Conservation (phyloP, 495 filamentous ascomycete genomes). For the Immersiella caudata region DNA sequence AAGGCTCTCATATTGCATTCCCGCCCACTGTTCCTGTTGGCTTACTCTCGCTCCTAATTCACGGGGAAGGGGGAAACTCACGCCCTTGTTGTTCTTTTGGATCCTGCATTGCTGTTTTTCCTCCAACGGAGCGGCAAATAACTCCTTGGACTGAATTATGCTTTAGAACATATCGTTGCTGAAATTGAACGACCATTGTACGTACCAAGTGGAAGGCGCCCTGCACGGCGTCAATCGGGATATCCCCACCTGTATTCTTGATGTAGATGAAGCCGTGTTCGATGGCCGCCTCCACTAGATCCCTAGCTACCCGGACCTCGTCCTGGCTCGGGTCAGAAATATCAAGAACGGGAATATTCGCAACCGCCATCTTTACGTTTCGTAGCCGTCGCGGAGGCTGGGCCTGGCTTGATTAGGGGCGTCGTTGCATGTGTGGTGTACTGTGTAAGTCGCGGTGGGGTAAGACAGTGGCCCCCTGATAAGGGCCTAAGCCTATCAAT, state of each 20-base stretch:
- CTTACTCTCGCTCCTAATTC: not conserved
- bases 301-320: conserved; percentile 60
- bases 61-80: conserved; percentile 14
- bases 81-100: conserved; percentile 74
- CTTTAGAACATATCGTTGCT: conserved; percentile 2
- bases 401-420: no score
- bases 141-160: conserved; percentile 64
- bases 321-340: conserved; percentile 60
- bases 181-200: not conserved
- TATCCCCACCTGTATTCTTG: conserved; percentile 64
- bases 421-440: not conserved
- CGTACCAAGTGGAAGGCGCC: conserved; percentile 73
- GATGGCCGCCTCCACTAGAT: conserved; percentile 77
- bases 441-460: not conserved
- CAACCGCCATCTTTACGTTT: conserved; percentile 42
- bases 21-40: conserved; percentile 62
- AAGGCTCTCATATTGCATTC: conserved; percentile 84
- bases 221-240: conserved; percentile 68
- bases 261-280: conserved; percentile 90
- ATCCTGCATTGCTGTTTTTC: conserved; percentile 79
- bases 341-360: conserved; percentile 80
- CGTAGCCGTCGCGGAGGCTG: no score
- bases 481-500: not conserved
- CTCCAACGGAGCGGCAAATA: conserved; percentile 71
- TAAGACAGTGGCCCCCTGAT: not conserved